Evolutionary conservation across 2,329 filamentous ascomycete species (phyloP).

Genomic region (Aspergillus piperis): DNA sequence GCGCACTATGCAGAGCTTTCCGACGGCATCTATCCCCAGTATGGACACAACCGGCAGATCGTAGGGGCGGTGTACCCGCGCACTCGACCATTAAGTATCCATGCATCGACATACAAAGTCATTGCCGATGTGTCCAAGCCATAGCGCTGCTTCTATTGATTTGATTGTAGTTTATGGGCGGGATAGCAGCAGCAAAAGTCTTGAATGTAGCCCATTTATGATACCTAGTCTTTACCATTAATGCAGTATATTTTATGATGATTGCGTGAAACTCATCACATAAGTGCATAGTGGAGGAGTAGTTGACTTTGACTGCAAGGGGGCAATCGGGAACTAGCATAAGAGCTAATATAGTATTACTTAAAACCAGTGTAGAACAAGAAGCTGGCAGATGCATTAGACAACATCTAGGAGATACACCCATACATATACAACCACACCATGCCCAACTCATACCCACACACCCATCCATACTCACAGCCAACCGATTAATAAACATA

Average conservation of each 20-base stretch:
- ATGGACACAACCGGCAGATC: slow-evolving; percentile 33
- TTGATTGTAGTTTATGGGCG: neutral
- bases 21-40: slow-evolving; percentile 59
- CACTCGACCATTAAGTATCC: slow-evolving; percentile 42
- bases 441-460: too few relatives aligned
- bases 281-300: too few relatives aligned
- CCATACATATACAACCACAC: too few relatives aligned
- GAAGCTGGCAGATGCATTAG: too few relatives aligned
- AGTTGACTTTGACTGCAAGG: too few relatives aligned
- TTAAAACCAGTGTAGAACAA: too few relatives aligned
- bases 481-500: neutral
- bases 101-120: slow-evolving; percentile 42
- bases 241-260: too few relatives aligned
- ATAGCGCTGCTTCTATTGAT: slow-evolving; percentile 23
- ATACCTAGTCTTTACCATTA: neutral
- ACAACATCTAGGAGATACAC: too few relatives aligned
- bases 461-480: too few relatives aligned
- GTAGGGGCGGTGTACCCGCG: slow-evolving; percentile 42
- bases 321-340: too few relatives aligned
- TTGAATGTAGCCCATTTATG: neutral
- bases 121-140: slow-evolving; percentile 42
- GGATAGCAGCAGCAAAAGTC: neutral
- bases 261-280: too few relatives aligned
- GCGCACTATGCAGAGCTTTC: slow-evolving; percentile 63
- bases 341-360: too few relatives aligned